Conservation (phyloP, 2,329 filamentous ascomycete genomes). For the Microcyclospora tardicrescens region DNA sequence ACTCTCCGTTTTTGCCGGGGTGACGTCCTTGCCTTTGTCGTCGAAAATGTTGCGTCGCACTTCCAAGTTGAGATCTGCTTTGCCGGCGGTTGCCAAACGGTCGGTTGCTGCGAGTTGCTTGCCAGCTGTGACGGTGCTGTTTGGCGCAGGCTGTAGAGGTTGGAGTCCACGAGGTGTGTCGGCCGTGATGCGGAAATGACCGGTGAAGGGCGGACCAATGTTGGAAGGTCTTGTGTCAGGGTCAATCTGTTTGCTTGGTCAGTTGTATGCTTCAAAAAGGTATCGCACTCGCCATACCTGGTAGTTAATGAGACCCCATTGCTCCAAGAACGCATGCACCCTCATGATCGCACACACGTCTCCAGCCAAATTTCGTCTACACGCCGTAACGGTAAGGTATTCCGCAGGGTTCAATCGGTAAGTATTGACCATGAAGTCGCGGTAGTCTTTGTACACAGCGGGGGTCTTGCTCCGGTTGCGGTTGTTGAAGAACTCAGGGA, state of each 20-base stretch:
- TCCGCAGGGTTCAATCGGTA: slow-evolving; percentile 92
- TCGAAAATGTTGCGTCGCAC: slow-evolving; percentile 94
- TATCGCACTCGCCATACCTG: slow-evolving; percentile 47
- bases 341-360: slow-evolving; percentile 99
- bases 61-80: slow-evolving; percentile 79
- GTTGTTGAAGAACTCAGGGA: slow-evolving; percentile 97
- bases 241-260: slow-evolving; percentile 57
- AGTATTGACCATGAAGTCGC: slow-evolving; percentile 99
- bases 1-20: slow-evolving; percentile 39
- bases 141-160: slow-evolving; percentile 82
- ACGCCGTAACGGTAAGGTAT: slow-evolving; percentile 94
- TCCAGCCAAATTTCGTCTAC: slow-evolving; percentile 83
- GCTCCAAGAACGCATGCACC: slow-evolving; percentile 92
- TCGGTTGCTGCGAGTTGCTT: slow-evolving; percentile 58
- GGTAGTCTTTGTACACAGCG: slow-evolving; percentile 95
- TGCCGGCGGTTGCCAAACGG: slow-evolving; percentile 52
- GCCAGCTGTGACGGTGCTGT: slow-evolving; percentile 48
- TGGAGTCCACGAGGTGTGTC: slow-evolving; percentile 92
- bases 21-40: slow-evolving; percentile 73
- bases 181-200: slow-evolving; percentile 90
- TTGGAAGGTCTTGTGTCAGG: slow-evolving; percentile 89
- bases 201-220: slow-evolving; percentile 91
- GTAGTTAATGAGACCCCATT: slow-evolving; percentile 98
- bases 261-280: slow-evolving; percentile 1
- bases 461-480: slow-evolving; percentile 97